phyloP scores from a whole-genome alignment of 768 basidiomycete genomes.

The Agaricus sinodeliciosus region DNA sequence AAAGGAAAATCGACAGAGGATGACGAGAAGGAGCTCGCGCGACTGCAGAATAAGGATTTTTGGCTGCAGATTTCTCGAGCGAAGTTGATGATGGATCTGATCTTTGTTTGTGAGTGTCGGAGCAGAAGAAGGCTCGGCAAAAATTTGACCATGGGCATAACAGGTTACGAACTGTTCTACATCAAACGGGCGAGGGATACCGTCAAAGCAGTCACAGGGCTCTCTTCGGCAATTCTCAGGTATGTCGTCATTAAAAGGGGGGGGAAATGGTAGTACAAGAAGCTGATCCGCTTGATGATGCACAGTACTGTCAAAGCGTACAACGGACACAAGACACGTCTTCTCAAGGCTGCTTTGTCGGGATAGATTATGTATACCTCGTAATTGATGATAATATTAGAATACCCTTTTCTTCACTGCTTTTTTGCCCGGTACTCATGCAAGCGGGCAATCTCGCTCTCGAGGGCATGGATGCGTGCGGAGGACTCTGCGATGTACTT shows the following conservation, averaged over 20 bases:
- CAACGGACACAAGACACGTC: constrained; percentile 57
- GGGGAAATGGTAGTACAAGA: background rate
- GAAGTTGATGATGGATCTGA: constrained; percentile 78
- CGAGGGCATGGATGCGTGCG: constrained; percentile 44
- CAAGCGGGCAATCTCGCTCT: constrained; percentile 48
- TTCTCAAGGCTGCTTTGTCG: constrained; percentile 45
- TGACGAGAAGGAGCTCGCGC: constrained; percentile 63
- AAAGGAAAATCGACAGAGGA: constrained; percentile 49
- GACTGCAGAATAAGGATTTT: constrained; percentile 65
- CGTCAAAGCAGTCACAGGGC: constrained; percentile 60
- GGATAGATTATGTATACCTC: constrained; percentile 6
- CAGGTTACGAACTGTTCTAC: constrained; percentile 78
- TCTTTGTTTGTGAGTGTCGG: constrained; percentile 69
- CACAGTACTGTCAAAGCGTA: constrained; percentile 67
- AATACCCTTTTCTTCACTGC: too few species aligned
- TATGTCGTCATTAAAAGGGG: constrained; percentile 22
- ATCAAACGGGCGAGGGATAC: constrained; percentile 54
- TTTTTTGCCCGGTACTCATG: constrained; percentile 15
- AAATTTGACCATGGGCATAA: constrained; percentile 9
- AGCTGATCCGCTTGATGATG: constrained; percentile 11
- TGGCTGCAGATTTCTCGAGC: constrained; percentile 67
- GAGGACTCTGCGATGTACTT: constrained; percentile 61
- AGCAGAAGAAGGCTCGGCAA: background rate
- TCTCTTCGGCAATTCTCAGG: constrained; percentile 71
- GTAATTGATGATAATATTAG: background rate